Evolutionary conservation across 306 rosid species (phyloP), one percentile per base, ranked within the genome.

Genomic region (Dryas drummondii): DNA sequence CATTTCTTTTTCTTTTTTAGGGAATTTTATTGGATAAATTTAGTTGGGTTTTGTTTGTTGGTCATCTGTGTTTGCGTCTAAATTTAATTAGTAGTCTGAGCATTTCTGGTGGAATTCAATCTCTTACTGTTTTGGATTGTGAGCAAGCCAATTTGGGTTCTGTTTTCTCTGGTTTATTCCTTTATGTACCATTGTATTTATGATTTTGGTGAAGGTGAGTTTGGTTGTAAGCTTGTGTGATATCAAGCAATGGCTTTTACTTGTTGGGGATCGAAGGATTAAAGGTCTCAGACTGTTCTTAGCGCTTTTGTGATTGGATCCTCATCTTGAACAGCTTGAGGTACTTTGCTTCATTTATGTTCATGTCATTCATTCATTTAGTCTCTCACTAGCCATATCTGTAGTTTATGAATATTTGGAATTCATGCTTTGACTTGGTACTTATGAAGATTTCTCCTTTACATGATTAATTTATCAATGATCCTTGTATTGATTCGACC

Each of bases 91-190:
- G 47, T 27, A 27, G 68, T 83, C 74, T 82, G 74, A 77, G 64
- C 76, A 81, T 81, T 40, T 42, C 61, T 74, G 81, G 78, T 48
- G 66, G 77, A 72, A 76, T 58, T 46, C 44, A 76, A 70, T 59
- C 83, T 82, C 22, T 70, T 41, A 42, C 66, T 26, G 66, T 50
- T 78, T 78, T 53, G 86, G 70, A 72, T 78, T 82, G 71, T 85
- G 85, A 75, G 86, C 77, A 82, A 82, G 80, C 88, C 84, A 78
- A 76, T 72, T 80, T 80, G 77, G 76, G 88, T 81, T 79, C 84
- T 78, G 78, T 84, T 86, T 86, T 76, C 81, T 81, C 58, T 83
- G 66, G 65, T 60, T 48, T 59, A 2, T 63, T 53, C 13, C 65
- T 66, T 73, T 9, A 55, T 50, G 50, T 9, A 16, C 6, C 13